phyloP scores from a whole-genome alignment of 1,284 basidiomycete species.

The Leccinum subfulvum region DNA sequence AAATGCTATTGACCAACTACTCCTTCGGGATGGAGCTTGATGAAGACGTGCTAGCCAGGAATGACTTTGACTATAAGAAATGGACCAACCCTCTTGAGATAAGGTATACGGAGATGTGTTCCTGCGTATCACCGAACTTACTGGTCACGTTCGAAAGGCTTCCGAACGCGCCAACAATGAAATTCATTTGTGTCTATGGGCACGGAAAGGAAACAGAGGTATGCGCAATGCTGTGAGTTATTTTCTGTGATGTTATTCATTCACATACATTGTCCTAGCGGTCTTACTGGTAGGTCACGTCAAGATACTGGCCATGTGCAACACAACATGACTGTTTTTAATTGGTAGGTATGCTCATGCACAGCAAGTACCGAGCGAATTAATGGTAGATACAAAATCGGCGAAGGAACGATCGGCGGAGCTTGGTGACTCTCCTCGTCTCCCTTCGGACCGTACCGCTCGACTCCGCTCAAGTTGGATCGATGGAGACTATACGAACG shows the following conservation, averaged over 20 bases:
- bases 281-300: slow-evolving; percentile 64
- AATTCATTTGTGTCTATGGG: slow-evolving; percentile 92
- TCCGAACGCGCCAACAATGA: slow-evolving; percentile 92
- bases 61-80: slow-evolving; percentile 72
- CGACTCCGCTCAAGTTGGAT: slow-evolving; percentile 70
- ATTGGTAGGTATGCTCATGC: slow-evolving; percentile 66
- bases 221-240: slow-evolving; percentile 18
- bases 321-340: slow-evolving; percentile 2
- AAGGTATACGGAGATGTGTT: slow-evolving; percentile 43
- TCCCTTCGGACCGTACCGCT: slow-evolving; percentile 58
- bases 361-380: slow-evolving; percentile 66
- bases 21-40: slow-evolving; percentile 91
- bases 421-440: slow-evolving; percentile 44
- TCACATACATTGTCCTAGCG: slow-evolving; percentile 41
- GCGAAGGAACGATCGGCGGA: slow-evolving; percentile 39
- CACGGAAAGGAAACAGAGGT: slow-evolving; percentile 97
- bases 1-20: slow-evolving; percentile 90
- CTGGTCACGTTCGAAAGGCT: slow-evolving; percentile 45
- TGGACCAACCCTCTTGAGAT: slow-evolving; percentile 97
- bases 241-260: slow-evolving; percentile 5
- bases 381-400: slow-evolving; percentile 43
- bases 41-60: slow-evolving; percentile 59
- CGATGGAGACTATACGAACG: slow-evolving; percentile 77
- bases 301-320: not conserved
- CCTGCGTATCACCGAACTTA: not conserved